A percentile compares a stretch with the other conserved stretches of the same genome.
phyloP scores from a whole-genome alignment of 1,139 yeast species.

The Keqinozyma sinolaborantium region DNA sequence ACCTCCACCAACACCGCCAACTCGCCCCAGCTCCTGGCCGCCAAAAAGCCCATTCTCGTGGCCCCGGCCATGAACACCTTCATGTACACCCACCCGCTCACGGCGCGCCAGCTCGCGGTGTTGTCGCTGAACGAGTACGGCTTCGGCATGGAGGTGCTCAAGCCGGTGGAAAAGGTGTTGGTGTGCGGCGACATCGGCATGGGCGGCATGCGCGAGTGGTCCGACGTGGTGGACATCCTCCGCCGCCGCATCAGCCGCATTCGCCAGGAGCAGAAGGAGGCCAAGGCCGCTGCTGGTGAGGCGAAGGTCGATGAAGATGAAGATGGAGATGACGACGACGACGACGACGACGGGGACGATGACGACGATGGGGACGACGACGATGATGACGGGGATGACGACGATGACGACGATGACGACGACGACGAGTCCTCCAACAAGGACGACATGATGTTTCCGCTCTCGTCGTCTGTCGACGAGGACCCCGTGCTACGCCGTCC shows the following conservation, averaged over 20 bases:
- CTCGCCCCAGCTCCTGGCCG: constrained; percentile 2
- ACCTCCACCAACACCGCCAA: constrained; percentile 3
- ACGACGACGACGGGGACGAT: constrained; percentile 32
- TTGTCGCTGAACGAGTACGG: constrained; percentile 43
- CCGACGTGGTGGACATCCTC: constrained; percentile 79
- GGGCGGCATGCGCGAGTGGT: constrained; percentile 99
- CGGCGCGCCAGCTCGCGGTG: constrained; percentile 72
- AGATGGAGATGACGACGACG: constrained; percentile 35
- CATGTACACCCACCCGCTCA: constrained; percentile 93
- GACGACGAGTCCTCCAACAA: constrained; percentile 21
- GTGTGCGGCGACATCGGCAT: constrained; percentile 96
- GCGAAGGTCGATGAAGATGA: constrained; percentile 34
- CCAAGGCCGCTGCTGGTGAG: constrained; percentile 29
- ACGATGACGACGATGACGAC: constrained; percentile 24
- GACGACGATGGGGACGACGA: constrained; percentile 29
- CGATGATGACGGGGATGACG: constrained; percentile 25
- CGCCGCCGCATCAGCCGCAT: constrained; percentile 48
- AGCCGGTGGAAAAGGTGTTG: constrained; percentile 89
- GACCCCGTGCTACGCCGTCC: too few species aligned
- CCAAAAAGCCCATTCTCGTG: constrained; percentile 70
- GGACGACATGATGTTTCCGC: constrained; percentile 37
- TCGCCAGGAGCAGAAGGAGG: constrained; percentile 24
- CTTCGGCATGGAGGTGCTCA: constrained; percentile 68
- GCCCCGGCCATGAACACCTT: constrained; percentile 99
- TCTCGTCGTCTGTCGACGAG: too few species aligned